Evolutionary conservation across 2,329 filamentous ascomycete genomes (phyloP), one percentile per base, ranked within the genome.

Genomic region (Colletotrichum simmondsii): DNA sequence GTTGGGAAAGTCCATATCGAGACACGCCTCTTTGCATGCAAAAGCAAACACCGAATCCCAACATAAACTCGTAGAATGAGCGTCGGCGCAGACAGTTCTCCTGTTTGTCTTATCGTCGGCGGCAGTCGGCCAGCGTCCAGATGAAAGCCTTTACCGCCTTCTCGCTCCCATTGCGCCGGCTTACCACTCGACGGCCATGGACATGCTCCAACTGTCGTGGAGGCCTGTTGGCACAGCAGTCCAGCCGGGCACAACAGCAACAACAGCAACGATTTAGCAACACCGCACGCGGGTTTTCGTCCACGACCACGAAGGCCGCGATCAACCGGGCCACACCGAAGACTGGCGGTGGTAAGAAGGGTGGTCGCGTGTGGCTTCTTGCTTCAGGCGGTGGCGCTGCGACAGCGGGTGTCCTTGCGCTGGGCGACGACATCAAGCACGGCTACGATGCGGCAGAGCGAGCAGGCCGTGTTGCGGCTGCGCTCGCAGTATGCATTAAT

Each of bases 401-500:
- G 11, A 84, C 85, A 12, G 85, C 84, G n/a, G 84, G 85, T 7
- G 82, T 84, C 4, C 77, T 90, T 32, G 87, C 88, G 26, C 91
- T 92, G 74, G 86, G 86, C 32, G 90, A 92, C 80, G 92, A 97
- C 76, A 91, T 95, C 75, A 93, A 92, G 81, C 92, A 94, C 84
- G 88, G 89, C 42, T 96, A 94, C 80, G 90, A 92, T 65, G 93
- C 94, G 12, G 90, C 90, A 2, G 92, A 95, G 83, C 89, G 96
- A 76, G 93, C 93, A 42, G 93, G 93, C 10, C 90, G 96, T 74
- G 96, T 98, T 26, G 91, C 92, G 12, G 87, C 89, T 30, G 91
- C 94, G 32, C 83, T 98, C 77, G 90, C 90, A 16, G 86, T 97
- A 70, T 95, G 93, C 84, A 97, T 98, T 76, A 95, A 96, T 79